Percentiles rank a stretch among this genome's conserved stretches.
These are phyloP conservation scores for Coleophoma cylindrospora DNA, from an alignment of 2,329 filamentous ascomycete species.

Conservation along the genomic window DNA sequence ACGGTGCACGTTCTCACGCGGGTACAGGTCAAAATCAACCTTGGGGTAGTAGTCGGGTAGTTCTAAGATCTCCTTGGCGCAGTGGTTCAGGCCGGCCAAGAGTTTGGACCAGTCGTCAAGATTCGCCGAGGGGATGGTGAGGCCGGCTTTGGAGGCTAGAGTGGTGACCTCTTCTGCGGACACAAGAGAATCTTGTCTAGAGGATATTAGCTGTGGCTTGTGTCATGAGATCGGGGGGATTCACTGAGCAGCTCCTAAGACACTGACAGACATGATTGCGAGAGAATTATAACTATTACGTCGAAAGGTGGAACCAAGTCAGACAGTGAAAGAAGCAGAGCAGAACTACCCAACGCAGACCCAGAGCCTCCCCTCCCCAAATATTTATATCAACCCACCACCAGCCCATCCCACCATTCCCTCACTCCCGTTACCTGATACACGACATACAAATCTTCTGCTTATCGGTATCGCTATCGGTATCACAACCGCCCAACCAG, in stretches of 20 bases:
- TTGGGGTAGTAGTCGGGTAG: constrained; percentile 14
- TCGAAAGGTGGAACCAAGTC: neutral
- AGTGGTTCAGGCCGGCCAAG: constrained; percentile 16
- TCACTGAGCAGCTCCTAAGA: neutral
- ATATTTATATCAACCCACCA: neutral
- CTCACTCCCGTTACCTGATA: neutral
- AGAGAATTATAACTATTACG: neutral
- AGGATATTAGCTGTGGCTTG: neutral
- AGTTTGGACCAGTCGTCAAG: constrained; percentile 13
- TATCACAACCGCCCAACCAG: too few relatives aligned
- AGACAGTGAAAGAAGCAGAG: neutral
- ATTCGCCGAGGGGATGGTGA: constrained; percentile 10
- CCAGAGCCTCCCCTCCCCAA: too few relatives aligned
- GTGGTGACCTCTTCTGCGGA: constrained; percentile 7
- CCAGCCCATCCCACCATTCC: neutral
- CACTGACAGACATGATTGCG: neutral
- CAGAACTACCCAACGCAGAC: too few relatives aligned
- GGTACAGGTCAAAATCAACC: constrained; percentile 14
- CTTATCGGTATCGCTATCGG: too few relatives aligned
- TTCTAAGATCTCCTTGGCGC: constrained; percentile 14
- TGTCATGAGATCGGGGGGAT: neutral
- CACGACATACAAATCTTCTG: neutral
- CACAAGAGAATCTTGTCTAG: constrained; percentile 15
- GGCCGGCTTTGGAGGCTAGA: constrained; percentile 8
- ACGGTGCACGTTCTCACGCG: constrained; percentile 14